Base-by-base conservation (phyloP, 768 basidiomycete genomes). In the Xerocomus potaroensis region DNA sequence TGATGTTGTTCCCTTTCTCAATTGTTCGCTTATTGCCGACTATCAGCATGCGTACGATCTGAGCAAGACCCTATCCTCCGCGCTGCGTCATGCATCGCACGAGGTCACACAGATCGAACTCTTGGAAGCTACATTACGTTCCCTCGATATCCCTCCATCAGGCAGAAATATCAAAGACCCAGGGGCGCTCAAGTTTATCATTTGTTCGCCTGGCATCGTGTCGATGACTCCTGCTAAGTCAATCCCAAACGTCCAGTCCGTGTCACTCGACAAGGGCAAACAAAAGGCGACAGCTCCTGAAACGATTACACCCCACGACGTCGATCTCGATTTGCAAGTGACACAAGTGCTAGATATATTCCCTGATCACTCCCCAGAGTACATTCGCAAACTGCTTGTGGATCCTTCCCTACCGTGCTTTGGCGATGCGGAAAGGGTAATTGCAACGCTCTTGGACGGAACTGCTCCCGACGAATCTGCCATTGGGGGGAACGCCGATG, bases 281-380 rank as follows among this genome's bases (percentile, higher is more conserved):
- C 68, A 58, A 35, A 77, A 69, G 56, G 67, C 47, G 19, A 50
- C 21, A 2, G 46, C 57, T 4, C 55, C 61, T 10, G 27, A 47
- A 35, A 19, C 48, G 19, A 32, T 39, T 3, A 44, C 54, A 14
- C 51, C 43, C 8, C 43, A 60, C 7, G 72, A 79, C 45, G 63
- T 66, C 18, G 73, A 74, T 51, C 59, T 84, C 16, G 81, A 86
- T 44, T 43, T 76, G 19, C 76, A 82, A 41, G 70, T 87, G 22
- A 71, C 77, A 0, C 84, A 90, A 55, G 80, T 92, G 10, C 72
- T 87, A 11, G 89, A 89, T 52, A 80, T 92, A 50, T 70, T 93
- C 29, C 86, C 89, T 0, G 76, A 87, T 34, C 68, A 78, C 22
- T 62, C 76, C 0, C 69, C 75, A 0, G 57, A 59, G 3, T 87